Base-by-base conservation (phyloP, 2,329 filamentous ascomycete genomes). In the Fusarium graminum region DNA sequence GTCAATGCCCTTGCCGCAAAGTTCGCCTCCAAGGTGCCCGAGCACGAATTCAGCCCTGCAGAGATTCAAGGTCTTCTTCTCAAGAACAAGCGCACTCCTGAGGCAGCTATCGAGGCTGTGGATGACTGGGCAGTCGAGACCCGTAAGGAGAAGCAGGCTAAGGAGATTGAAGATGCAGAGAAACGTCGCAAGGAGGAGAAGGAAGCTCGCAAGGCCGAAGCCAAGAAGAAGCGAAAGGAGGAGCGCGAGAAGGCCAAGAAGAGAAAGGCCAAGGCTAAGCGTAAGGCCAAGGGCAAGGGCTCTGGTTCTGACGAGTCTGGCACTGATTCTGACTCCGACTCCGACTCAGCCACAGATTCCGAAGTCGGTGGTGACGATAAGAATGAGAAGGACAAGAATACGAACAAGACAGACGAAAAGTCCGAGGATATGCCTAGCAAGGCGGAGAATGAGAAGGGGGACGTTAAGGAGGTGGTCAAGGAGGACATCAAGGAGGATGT, bases 1-100 rank as follows among this genome's bases (percentile, higher is more conserved):
- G 74, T 88, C n/a, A 75, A 80, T 16, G 66, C 64, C 5, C 76
- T 87, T n/a, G 83, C 86, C 2, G 53, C 72, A 13, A 68, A 80
- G 50, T 89, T 89, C 58, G 80, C 82, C 1, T 69, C 76, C 10
- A 79, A 77, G 72, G 78, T 88, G n/a, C 86, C 86, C 0, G 78
- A 79, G 28, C 77, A 81, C 41, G 81, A 86, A 71, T 88, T 88
- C 71, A 86, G 83, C 52, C 86, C 86, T 0, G 86, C 86, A 7
- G 86, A 89, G 75, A 80, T 89, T 7, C 86, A 88, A 72, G 86
- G 86, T 7, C 83, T 83, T 54, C 78, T 89, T 46, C 78, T 89
- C 62, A 82, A 81, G 69, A 77, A 88, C 70, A 88, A 88, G 79
- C 80, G 81, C 11, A 76, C 80, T 54, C 82, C 86, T 0, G 77